Percentiles rank a stretch among this genome's conserved stretches.
Conservation (phyloP, 495 filamentous ascomycete species). For the Astrothelium macrocarpum region DNA sequence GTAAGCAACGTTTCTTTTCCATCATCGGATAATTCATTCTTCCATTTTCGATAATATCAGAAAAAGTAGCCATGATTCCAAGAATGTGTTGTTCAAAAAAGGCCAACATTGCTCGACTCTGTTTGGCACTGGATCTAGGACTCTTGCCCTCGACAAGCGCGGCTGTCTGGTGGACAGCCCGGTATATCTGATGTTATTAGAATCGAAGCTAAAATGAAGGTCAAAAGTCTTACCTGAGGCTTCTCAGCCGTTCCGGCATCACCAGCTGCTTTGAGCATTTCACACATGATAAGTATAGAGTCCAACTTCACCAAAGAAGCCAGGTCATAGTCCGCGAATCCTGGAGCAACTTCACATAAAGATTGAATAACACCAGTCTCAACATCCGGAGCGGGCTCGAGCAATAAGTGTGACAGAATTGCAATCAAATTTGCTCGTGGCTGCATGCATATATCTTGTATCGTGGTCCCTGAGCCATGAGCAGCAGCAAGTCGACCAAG, state of each 20-base stretch:
- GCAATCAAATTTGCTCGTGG: slow-evolving; percentile 58
- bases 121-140: slow-evolving; percentile 36
- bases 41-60: slow-evolving; percentile 69
- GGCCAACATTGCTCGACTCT: slow-evolving; percentile 48
- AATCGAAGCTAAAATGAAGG: slow-evolving; percentile 29
- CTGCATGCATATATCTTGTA: slow-evolving; percentile 51
- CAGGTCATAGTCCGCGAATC: slow-evolving; percentile 56
- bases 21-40: slow-evolving; percentile 40
- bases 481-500: slow-evolving; percentile 71
- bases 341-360: slow-evolving; percentile 53
- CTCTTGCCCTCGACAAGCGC: slow-evolving; percentile 49
- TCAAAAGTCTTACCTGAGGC: slow-evolving; percentile 24
- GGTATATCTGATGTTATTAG: slow-evolving; percentile 37
- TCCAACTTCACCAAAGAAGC: slow-evolving; percentile 64
- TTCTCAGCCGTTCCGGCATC: slow-evolving; percentile 56
- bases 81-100: slow-evolving; percentile 82
- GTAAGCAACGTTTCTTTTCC: slow-evolving; percentile 66
- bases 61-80: slow-evolving; percentile 76
- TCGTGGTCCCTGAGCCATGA: slow-evolving; percentile 48
- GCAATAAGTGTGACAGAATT: slow-evolving; percentile 69
- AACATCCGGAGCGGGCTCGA: slow-evolving; percentile 57
- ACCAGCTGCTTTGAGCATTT: slow-evolving; percentile 73
- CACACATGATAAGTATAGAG: slow-evolving; percentile 61
- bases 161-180: slow-evolving; percentile 60
- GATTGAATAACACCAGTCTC: slow-evolving; percentile 59